Evolutionary conservation across 2,329 filamentous ascomycete species (phyloP).

Genomic region (Neofusicoccum parvum): DNA sequence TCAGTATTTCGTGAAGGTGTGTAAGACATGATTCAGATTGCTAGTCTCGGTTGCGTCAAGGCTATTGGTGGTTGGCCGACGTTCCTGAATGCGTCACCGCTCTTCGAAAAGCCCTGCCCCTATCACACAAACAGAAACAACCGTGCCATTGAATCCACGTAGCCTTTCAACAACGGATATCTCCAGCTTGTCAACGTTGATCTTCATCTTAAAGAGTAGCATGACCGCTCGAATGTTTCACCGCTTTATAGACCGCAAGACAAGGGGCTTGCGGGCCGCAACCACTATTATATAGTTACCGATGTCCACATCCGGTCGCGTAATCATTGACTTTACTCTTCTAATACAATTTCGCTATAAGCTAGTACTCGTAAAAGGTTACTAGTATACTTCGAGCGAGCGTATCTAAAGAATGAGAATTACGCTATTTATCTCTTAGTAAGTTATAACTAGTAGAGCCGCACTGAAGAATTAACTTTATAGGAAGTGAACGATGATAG

Average conservation of each 20-base stretch:
- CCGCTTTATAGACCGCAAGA: neutral
- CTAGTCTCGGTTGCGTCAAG: neutral
- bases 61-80: neutral
- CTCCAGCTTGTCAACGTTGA: neutral
- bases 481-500: too few relatives aligned
- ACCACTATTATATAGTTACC: too few relatives aligned
- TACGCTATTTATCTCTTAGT: too few relatives aligned
- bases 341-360: too few relatives aligned
- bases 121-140: conserved; percentile 11
- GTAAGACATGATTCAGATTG: conserved; percentile 7
- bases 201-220: neutral
- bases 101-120: neutral
- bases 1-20: neutral
- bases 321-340: too few relatives aligned
- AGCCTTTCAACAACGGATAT: conserved; percentile 9
- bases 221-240: neutral
- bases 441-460: too few relatives aligned
- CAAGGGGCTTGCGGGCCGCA: too few relatives aligned
- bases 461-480: too few relatives aligned
- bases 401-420: too few relatives aligned
- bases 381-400: too few relatives aligned
- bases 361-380: too few relatives aligned
- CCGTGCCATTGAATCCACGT: conserved; percentile 14
- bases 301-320: too few relatives aligned
- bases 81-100: conserved; percentile 15